These are phyloP conservation scores for Tetradesmus obliquus DNA, from an alignment of 139 green algal species.

Conservation along the genomic window DNA sequence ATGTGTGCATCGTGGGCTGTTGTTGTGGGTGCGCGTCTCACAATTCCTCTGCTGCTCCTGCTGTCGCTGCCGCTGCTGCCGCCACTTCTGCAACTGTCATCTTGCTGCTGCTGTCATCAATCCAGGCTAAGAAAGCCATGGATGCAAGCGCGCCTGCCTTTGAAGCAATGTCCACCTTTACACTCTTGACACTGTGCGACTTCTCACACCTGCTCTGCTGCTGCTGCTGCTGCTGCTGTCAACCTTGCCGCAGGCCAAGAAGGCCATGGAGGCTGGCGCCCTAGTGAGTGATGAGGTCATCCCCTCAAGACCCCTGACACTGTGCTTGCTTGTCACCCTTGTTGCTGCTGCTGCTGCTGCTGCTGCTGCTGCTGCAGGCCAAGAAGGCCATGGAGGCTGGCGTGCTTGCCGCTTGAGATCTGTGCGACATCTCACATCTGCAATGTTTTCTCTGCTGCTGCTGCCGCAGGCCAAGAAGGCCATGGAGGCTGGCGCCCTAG, in stretches of 20 bases:
- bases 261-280: slow-evolving; percentile 94
- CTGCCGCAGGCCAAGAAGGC: slow-evolving; percentile 90
- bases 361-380: background rate
- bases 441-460: background rate
- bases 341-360: background rate
- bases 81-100: background rate
- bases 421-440: no score
- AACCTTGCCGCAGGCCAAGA: slow-evolving; percentile 82
- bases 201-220: no score
- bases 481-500: slow-evolving; percentile 95
- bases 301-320: background rate
- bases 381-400: no score
- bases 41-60: background rate
- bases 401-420: no score
- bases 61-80: background rate
- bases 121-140: no score
- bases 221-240: background rate
- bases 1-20: no score
- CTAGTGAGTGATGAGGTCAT: slow-evolving; percentile 96
- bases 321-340: background rate
- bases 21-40: no score
- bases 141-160: no score
- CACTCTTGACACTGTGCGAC: no score
- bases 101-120: no score
- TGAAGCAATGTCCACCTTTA: no score